Conservation (phyloP, 2,329 filamentous ascomycete genomes). For the Talaromyces sp. region DNA sequence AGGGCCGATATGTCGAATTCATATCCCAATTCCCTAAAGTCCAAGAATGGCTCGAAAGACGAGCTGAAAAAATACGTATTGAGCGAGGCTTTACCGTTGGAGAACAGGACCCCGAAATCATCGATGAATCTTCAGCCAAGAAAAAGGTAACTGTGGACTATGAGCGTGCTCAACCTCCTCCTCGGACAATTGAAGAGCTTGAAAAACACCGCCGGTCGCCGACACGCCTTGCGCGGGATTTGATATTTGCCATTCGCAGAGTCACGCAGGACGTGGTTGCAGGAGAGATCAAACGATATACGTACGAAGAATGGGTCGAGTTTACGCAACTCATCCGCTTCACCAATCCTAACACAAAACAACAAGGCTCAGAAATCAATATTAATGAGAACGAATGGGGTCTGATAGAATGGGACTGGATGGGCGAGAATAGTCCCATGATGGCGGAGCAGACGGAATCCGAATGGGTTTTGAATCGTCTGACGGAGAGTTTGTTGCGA, state of each 20-base stretch:
- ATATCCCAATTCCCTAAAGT: constrained; percentile 47
- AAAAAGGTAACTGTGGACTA: constrained; percentile 13
- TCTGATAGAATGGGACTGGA: constrained; percentile 68
- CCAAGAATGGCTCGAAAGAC: constrained; percentile 35
- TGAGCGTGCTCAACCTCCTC: constrained; percentile 18
- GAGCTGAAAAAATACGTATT: constrained; percentile 44
- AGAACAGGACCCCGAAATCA: constrained; percentile 13
- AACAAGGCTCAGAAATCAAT: constrained; percentile 28
- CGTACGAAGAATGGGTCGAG: constrained; percentile 82
- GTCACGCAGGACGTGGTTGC: constrained; percentile 62
- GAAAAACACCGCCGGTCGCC: constrained; percentile 50
- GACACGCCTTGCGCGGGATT: constrained; percentile 56
- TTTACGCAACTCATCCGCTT: constrained; percentile 72
- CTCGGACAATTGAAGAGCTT: constrained; percentile 42
- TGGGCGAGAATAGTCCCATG: constrained; percentile 66
- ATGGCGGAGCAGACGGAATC: constrained; percentile 60
- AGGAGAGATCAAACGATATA: constrained; percentile 62
- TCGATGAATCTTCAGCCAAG: not conserved
- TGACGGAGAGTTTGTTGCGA: constrained; percentile 61
- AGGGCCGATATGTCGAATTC: constrained; percentile 53
- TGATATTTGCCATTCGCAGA: constrained; percentile 67
- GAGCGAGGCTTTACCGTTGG: constrained; percentile 46
- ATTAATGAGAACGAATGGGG: constrained; percentile 56
- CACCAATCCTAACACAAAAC: constrained; percentile 31
- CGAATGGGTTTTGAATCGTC: constrained; percentile 63